These are phyloP conservation scores for Scheffersomyces insectosa DNA, from an alignment of 1,139 yeast species.

Conservation along the genomic window DNA sequence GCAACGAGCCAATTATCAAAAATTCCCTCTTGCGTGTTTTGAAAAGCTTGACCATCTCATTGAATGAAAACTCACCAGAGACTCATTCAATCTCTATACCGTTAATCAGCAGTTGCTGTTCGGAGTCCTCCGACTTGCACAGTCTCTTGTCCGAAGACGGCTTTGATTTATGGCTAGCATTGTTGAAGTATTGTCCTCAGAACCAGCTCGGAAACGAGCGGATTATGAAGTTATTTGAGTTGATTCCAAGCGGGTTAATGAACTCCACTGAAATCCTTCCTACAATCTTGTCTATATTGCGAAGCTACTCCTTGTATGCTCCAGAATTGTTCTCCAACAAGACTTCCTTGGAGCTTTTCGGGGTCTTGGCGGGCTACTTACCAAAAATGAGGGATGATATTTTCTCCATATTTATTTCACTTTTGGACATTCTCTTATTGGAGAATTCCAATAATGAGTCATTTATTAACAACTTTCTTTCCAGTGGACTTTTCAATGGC, in stretches of 20 bases:
- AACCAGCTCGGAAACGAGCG: constrained; percentile 23
- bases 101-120: constrained; percentile 63
- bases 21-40: constrained; percentile 71
- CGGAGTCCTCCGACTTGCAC: constrained; percentile 56
- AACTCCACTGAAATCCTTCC: constrained; percentile 80
- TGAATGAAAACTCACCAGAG: constrained; percentile 57
- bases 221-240: constrained; percentile 46
- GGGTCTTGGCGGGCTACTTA: constrained; percentile 56
- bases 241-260: constrained; percentile 50
- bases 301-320: constrained; percentile 68
- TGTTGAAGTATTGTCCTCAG: constrained; percentile 58
- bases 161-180: constrained; percentile 75
- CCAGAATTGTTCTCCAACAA: constrained; percentile 46
- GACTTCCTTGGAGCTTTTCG: constrained; percentile 39
- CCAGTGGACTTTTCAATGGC: constrained; percentile 49
- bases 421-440: constrained; percentile 57
- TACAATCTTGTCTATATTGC: constrained; percentile 61
- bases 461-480: constrained; percentile 38
- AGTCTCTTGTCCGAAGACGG: constrained; percentile 83
- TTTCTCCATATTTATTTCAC: constrained; percentile 54
- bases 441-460: constrained; percentile 22
- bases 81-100: constrained; percentile 71
- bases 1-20: constrained; percentile 66
- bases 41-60: constrained; percentile 61
- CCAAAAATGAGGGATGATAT: constrained; percentile 72